Conservation (phyloP, 2,329 filamentous ascomycete species). For the Diaporthe sp. region DNA sequence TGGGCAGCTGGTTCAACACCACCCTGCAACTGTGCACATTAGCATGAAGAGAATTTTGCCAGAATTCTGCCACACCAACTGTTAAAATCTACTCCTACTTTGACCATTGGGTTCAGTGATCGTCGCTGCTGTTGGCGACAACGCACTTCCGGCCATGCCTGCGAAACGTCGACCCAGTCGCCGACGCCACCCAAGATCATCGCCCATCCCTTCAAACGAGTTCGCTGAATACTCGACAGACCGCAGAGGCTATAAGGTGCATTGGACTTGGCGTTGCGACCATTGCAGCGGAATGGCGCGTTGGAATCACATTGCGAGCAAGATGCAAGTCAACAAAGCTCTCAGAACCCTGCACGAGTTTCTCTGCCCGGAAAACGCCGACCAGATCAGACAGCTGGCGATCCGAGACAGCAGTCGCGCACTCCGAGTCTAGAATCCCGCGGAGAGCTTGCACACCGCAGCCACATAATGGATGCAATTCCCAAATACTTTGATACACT, state of each 20-base stretch:
- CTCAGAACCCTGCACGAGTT: too few relatives aligned
- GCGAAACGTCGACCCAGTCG: background rate
- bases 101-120: background rate
- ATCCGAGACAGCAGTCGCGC: too few relatives aligned
- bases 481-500: too few relatives aligned
- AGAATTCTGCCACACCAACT: background rate
- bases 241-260: background rate
- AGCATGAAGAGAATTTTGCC: background rate
- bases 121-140: background rate
- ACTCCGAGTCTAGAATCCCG: too few relatives aligned
- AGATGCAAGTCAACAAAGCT: too few relatives aligned
- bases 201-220: background rate
- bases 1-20: too few relatives aligned
- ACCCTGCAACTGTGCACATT: background rate
- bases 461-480: too few relatives aligned
- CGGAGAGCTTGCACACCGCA: too few relatives aligned
- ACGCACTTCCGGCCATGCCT: background rate
- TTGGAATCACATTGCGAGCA: too few relatives aligned
- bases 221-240: background rate
- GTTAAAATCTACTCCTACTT: background rate
- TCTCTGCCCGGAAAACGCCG: too few relatives aligned
- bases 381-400: too few relatives aligned
- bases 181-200: background rate
- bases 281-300: too few relatives aligned
- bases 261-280: background rate